Evolutionary conservation across 2,329 filamentous ascomycete species (phyloP).

Genomic region (Intubia oerlemansii): DNA sequence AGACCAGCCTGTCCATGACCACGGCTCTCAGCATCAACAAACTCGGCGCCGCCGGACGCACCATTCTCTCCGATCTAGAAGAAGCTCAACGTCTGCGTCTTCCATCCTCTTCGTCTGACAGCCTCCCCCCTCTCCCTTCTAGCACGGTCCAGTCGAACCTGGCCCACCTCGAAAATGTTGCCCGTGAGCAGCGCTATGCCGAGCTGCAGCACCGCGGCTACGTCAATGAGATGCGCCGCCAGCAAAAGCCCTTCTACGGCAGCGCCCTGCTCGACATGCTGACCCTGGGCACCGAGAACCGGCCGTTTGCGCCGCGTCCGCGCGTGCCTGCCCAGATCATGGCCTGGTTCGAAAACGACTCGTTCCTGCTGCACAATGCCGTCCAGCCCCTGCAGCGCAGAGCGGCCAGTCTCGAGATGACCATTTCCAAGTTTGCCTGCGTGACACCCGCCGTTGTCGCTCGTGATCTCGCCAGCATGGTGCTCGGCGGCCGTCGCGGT

Average conservation of each 20-base stretch:
- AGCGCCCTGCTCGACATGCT: conserved; percentile 56
- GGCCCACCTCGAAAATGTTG: conserved; percentile 48
- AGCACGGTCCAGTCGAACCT: conserved; percentile 49
- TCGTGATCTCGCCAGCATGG: conserved; percentile 45
- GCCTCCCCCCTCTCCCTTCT: conserved; percentile 41
- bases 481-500: conserved; percentile 41
- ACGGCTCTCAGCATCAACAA: conserved; percentile 35
- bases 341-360: conserved; percentile 56
- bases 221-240: conserved; percentile 59
- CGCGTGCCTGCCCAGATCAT: conserved; percentile 39
- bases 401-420: conserved; percentile 48
- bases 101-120: conserved; percentile 26
- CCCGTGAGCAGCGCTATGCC: conserved; percentile 48
- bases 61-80: conserved; percentile 45
- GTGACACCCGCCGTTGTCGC: conserved; percentile 79
- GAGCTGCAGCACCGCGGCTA: conserved; percentile 66
- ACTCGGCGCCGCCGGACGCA: conserved; percentile 51
- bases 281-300: conserved; percentile 37
- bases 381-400: conserved; percentile 57
- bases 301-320: conserved; percentile 38
- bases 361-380: conserved; percentile 39
- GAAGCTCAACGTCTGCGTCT: conserved; percentile 46
- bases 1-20: conserved; percentile 39
- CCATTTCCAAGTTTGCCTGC: conserved; percentile 74
- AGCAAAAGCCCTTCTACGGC: conserved; percentile 65